Evolutionary conservation across 495 filamentous ascomycete species (phyloP), one percentile per base, ranked within the genome.

Genomic region (Mycothermus thermophilus): DNA sequence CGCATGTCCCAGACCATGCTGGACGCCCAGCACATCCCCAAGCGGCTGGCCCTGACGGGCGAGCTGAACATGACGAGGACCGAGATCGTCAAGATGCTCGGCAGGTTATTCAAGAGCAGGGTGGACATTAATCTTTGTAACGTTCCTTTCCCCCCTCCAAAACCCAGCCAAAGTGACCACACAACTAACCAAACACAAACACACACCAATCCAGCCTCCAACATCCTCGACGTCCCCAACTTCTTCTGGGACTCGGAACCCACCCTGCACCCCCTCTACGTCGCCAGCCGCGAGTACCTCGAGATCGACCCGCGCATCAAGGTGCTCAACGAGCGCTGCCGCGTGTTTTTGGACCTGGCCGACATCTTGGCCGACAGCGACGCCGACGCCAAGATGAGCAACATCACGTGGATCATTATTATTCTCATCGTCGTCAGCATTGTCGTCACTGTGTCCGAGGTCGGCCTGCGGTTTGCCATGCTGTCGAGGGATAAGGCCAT

Each of bases 161-260:
- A 25, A 1, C 12, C 19, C 25, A 10, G 12, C 16, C 54, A 25
- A 25, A 11, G 6, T 25, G 11, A 25, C n/a, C n/a, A n/a, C n/a
- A n/a, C n/a, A n/a, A n/a, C n/a, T n/a, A n/a, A n/a, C n/a, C n/a
- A n/a, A n/a, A n/a, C 35, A 44, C 28, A 21, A 36, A 14, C 26
- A 21, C 26, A 21, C 22, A 28, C 19, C 12, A 13, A 24, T 8
- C 12, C 35, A 93, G 83, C 90, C 35, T 93, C 84, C 10, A 99
- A 96, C 46, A 85, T 95, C 53, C 80, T 99, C 40, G 88, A 95
- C 54, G 84, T 93, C 3, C 92, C 90, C 27, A 93, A 90, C 55
- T 96, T 99, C 66, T 96, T 99, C 70, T 99, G 90, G 90, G 85
- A 93, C 48, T 79, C 79, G 20, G 90, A 99, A 51, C 90, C 90